These are phyloP conservation scores for Neocallimastix lanati DNA, from an alignment of 192 early-diverging fungal genomes.

Conservation along the genomic window DNA sequence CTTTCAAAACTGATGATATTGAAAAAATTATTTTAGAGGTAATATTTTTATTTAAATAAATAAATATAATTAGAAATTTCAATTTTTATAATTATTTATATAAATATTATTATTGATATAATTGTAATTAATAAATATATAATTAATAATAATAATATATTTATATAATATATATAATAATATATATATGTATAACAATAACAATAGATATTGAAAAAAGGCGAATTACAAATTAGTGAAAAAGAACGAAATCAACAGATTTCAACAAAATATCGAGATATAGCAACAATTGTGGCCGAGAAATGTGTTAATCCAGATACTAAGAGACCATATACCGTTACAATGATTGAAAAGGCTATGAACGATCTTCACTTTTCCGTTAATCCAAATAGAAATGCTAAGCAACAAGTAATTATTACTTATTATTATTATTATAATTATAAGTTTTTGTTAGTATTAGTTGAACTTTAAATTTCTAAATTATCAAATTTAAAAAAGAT, in stretches of 20 bases:
- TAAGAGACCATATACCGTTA: constrained; percentile 83
- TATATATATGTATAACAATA: no score
- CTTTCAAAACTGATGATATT: constrained; percentile 70
- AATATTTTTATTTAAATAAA: no score
- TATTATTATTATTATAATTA: not conserved
- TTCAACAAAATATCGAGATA: constrained; percentile 68
- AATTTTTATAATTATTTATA: no score
- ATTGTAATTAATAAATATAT: no score
- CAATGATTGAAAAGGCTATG: constrained; percentile 98
- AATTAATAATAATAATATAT: no score
- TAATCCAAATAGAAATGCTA: constrained; percentile 71
- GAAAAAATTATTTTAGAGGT: constrained; percentile 54
- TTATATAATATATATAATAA: no score
- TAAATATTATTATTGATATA: no score
- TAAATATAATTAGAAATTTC: no score
- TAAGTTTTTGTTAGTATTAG: no score
- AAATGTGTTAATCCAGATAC: constrained; percentile 92
- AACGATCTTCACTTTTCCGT: constrained; percentile 78
- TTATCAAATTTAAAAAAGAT: no score
- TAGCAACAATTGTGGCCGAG: constrained; percentile 87
- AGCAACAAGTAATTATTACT: constrained; percentile 46
- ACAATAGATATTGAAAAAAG: constrained; percentile 72
- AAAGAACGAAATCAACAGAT: constrained; percentile 81
- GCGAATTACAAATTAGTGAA: constrained; percentile 90
- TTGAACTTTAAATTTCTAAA: no score